A percentile compares a stretch with the other conserved stretches of the same genome.
Conservation (phyloP, 257 asterid genomes). For the Solanum boliviense region DNA sequence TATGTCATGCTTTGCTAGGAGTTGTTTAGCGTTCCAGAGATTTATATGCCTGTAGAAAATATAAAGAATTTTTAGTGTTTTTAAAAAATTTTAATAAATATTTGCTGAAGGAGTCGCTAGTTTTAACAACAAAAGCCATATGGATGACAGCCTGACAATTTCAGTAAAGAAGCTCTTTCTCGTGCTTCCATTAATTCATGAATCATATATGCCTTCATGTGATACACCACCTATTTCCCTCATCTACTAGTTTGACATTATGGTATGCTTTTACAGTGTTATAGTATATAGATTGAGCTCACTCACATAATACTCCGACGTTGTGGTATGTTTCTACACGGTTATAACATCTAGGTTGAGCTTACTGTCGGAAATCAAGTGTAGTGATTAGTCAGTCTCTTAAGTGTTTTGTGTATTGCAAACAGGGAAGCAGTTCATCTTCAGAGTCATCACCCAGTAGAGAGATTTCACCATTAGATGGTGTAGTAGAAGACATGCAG, state of each 20-base stretch:
- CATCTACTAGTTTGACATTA: background rate
- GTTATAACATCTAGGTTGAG: background rate
- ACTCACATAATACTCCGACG: background rate
- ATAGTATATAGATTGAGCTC: background rate
- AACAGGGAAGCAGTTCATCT: constrained; percentile 70
- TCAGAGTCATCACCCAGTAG: constrained; percentile 84
- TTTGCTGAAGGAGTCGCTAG: background rate
- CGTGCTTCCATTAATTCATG: background rate
- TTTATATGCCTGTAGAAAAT: background rate
- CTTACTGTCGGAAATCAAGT: background rate
- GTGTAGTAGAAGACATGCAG: constrained; percentile 82
- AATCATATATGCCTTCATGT: background rate
- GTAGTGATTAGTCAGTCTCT: background rate
- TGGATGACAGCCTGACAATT: background rate
- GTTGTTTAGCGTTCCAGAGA: background rate
- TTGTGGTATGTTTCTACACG: background rate
- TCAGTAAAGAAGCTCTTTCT: background rate
- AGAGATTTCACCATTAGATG: constrained; percentile 68
- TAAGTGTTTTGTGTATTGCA: background rate
- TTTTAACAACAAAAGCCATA: background rate
- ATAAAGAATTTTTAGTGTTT: background rate
- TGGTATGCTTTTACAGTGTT: background rate
- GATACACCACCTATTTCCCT: background rate
- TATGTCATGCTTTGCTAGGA: background rate
- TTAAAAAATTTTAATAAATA: too few species aligned